Percentiles rank a stretch among this genome's conserved stretches.
Evolutionary conservation across 1,139 yeast species (phyloP).

Genomic region (Suhomyces terraborum): DNA sequence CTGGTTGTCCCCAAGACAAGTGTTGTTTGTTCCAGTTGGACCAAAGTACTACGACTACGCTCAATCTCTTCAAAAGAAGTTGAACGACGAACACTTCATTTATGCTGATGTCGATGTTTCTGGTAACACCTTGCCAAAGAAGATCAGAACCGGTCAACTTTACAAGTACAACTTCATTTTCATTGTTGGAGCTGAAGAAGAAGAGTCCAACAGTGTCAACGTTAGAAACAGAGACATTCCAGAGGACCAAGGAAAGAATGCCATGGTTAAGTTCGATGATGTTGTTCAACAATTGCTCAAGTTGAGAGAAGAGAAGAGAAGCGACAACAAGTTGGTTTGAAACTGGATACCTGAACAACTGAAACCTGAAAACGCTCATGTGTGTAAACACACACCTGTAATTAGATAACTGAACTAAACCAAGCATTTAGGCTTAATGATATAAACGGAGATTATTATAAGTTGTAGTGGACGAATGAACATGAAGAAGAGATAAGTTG

Average conservation of each 20-base stretch:
- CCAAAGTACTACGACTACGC: slow-evolving; percentile 91
- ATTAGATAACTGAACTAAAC: slow-evolving; percentile 1
- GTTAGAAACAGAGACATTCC: slow-evolving; percentile 90
- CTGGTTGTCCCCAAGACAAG: slow-evolving; percentile 98
- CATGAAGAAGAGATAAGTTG: not conserved
- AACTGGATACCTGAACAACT: no score
- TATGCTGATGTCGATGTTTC: slow-evolving; percentile 90
- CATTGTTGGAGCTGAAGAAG: slow-evolving; percentile 95
- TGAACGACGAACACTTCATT: slow-evolving; percentile 67
- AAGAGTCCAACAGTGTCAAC: slow-evolving; percentile 74
- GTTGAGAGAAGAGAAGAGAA: slow-evolving; percentile 69
- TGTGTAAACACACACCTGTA: slow-evolving; percentile 3
- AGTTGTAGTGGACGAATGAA: not conserved
- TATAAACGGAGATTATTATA: slow-evolving; percentile 1
- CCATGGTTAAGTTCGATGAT: slow-evolving; percentile 66
- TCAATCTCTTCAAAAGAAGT: slow-evolving; percentile 66
- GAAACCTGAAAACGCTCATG: slow-evolving; percentile 11
- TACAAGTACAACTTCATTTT: slow-evolving; percentile 91
- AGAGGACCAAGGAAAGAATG: slow-evolving; percentile 86
- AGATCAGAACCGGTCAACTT: slow-evolving; percentile 93
- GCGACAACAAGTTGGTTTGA: slow-evolving; percentile 59
- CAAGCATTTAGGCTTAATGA: slow-evolving; percentile 1
- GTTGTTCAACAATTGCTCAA: slow-evolving; percentile 67
- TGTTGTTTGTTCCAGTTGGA: slow-evolving; percentile 93
- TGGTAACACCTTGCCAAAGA: slow-evolving; percentile 94